phyloP scores from a whole-genome alignment of 257 asterid genomes.

The Jaltomata sinuosa region DNA sequence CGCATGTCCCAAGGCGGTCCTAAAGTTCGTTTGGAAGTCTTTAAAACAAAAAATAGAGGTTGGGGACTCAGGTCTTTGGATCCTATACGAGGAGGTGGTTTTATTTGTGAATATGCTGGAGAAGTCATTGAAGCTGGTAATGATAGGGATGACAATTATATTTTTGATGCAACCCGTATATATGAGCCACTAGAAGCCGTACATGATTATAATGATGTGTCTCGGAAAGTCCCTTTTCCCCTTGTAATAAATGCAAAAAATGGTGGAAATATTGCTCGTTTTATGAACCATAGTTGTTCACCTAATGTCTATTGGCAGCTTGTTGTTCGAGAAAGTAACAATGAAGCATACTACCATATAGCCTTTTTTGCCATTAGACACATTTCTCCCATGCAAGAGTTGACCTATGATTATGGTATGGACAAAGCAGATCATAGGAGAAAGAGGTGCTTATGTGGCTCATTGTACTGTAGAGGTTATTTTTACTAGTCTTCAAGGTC shows the following conservation, averaged over 20 bases:
- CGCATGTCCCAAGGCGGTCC: conserved; percentile 71
- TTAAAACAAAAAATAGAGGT: conserved; percentile 71
- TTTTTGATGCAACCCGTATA: conserved; percentile 71
- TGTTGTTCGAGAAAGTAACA: conserved; percentile 56
- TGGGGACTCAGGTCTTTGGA: conserved; percentile 99
- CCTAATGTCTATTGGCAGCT: conserved; percentile 89
- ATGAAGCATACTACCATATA: conserved; percentile 53
- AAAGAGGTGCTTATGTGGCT: conserved; percentile 69
- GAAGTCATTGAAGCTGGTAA: conserved; percentile 40
- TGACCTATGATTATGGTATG: conserved; percentile 77
- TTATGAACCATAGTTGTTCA: conserved; percentile 90
- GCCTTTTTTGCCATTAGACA: conserved; percentile 80
- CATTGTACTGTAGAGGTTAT: conserved; percentile 68
- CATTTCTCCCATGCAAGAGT: conserved; percentile 94
- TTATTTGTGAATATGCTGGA: conserved; percentile 92
- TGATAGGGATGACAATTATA: conserved; percentile 36
- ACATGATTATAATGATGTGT: conserved; percentile 28
- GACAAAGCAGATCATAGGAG: conserved; percentile 44
- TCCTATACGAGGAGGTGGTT: conserved; percentile 75
- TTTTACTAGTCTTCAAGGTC: conserved; percentile 33
- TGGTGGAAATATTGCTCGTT: conserved; percentile 78
- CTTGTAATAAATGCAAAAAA: conserved; percentile 57
- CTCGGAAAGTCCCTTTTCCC: conserved; percentile 54
- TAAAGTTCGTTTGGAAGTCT: conserved; percentile 66
- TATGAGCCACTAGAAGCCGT: conserved; percentile 44